phyloP scores from a whole-genome alignment of 2,329 filamentous ascomycete genomes.

The Spiromastix sp. region DNA sequence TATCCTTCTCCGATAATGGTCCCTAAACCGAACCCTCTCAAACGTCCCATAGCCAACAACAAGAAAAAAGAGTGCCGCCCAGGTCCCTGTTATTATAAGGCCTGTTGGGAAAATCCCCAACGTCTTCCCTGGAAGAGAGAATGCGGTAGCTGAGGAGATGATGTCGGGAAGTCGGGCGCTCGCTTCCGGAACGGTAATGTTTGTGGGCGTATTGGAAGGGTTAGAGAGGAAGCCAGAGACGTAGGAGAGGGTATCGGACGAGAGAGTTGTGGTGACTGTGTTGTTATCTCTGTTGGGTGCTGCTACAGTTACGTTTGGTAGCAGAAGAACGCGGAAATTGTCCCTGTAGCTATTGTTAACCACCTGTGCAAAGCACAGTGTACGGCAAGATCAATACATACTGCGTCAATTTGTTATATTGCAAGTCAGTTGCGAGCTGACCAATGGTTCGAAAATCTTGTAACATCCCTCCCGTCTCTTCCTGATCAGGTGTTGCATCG shows the following conservation, averaged over 20 bases:
- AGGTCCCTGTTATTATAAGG: constrained; percentile 22
- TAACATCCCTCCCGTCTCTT: constrained; percentile 14
- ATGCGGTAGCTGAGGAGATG: constrained; percentile 15
- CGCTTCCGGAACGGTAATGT: constrained; percentile 17
- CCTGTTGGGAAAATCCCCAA: constrained; percentile 23
- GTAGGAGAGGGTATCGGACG: constrained; percentile 27
- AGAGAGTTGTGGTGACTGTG: constrained; percentile 18
- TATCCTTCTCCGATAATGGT: constrained; percentile 21
- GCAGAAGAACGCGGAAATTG: constrained; percentile 22
- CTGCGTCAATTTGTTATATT: constrained; percentile 19
- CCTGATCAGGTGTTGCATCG: constrained; percentile 4
- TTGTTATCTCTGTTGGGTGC: constrained; percentile 10
- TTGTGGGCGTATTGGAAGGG: constrained; percentile 13
- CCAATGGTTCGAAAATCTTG: constrained; percentile 25
- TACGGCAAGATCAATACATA: constrained; percentile 10
- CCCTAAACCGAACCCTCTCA: constrained; percentile 22
- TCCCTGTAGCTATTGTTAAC: constrained; percentile 8
- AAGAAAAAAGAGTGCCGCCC: constrained; percentile 22
- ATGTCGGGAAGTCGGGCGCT: constrained; percentile 15
- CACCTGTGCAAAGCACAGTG: background rate
- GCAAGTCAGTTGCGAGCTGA: constrained; percentile 17
- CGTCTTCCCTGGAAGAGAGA: constrained; percentile 22
- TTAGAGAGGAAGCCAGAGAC: constrained; percentile 22
- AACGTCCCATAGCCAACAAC: constrained; percentile 24
- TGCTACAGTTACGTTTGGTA: constrained; percentile 23